Conservation (phyloP, 2,329 filamentous ascomycete genomes). For the Alternaria triticimaculans region DNA sequence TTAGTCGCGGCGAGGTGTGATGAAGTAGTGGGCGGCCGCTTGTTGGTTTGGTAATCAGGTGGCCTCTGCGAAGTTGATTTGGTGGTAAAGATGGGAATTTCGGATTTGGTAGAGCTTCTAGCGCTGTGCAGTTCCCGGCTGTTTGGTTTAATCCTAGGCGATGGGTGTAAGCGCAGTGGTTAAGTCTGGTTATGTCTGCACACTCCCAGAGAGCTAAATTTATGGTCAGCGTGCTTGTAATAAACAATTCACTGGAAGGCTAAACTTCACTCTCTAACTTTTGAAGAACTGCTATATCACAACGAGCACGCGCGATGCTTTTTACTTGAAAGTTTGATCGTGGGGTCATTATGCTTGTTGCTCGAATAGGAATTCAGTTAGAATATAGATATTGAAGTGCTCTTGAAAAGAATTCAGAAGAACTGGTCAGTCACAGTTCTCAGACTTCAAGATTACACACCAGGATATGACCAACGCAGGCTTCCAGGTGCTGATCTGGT, state of each 20-base stretch:
- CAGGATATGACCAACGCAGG: neutral
- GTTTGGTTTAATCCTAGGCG: neutral
- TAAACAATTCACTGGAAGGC: neutral
- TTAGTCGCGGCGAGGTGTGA: fast-evolving
- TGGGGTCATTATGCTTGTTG: neutral
- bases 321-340: neutral
- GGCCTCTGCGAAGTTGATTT: too few species aligned
- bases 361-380: fast-evolving
- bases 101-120: neutral
- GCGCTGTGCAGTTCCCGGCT: neutral
- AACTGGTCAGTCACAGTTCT: neutral
- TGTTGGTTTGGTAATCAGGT: neutral
- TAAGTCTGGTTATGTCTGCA: neutral
- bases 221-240: neutral
- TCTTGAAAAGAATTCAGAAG: neutral
- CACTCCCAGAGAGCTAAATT: neutral
- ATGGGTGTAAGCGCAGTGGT: neutral
- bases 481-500: neutral
- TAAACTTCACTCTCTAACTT: neutral
- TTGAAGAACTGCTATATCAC: neutral
- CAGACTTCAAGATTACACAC: neutral
- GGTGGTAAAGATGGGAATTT: neutral
- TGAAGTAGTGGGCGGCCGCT: neutral
- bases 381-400: neutral
- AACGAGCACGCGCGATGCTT: neutral